Percentiles rank a stretch among this genome's conserved stretches.
Conservation (phyloP, 177 flowering plant species). For the Vitis hybrid region DNA sequence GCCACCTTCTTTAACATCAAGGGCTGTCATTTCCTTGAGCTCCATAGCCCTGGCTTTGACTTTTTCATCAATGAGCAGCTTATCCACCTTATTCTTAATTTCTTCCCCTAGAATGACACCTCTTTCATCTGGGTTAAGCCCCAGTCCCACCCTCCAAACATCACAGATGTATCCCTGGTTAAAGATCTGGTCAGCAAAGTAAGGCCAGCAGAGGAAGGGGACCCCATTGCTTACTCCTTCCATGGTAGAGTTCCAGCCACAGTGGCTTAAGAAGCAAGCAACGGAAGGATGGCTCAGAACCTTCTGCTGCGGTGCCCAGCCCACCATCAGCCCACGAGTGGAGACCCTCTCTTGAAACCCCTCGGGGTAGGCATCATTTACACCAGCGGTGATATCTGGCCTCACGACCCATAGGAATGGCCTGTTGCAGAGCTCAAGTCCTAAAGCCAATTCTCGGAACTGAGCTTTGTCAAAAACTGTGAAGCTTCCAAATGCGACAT, state of each 20-base stretch:
- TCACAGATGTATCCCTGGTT: conserved; percentile 41
- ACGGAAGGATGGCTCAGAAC: conserved; percentile 42
- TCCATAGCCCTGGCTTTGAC: too few species aligned
- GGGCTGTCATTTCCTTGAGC: conserved; percentile 1
- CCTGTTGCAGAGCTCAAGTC: conserved; percentile 31
- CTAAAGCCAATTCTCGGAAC: conserved; percentile 37
- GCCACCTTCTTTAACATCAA: conserved; percentile 12
- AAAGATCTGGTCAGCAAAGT: conserved; percentile 42
- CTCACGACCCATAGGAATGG: conserved; percentile 36
- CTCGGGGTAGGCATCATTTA: conserved; percentile 13
- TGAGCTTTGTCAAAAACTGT: conserved; percentile 26
- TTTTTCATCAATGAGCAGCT: conserved; percentile 22
- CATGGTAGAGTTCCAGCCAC: conserved; percentile 59
- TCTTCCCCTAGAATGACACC: conserved; percentile 32
- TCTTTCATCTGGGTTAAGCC: conserved; percentile 19
- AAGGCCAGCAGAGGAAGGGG: conserved; percentile 52
- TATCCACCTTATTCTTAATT: conserved; percentile 29
- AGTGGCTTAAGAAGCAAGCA: conserved; percentile 49
- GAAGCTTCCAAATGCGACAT: conserved; percentile 46
- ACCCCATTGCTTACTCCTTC: conserved; percentile 45
- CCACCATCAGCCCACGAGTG: conserved; percentile 23
- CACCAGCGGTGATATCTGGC: conserved; percentile 14
- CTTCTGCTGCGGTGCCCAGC: conserved; percentile 48
- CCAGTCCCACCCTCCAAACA: conserved; percentile 38
- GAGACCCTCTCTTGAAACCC: conserved; percentile 31